Base-by-base conservation (phyloP, 257 asterid species). In the Solanum microdontum region DNA sequence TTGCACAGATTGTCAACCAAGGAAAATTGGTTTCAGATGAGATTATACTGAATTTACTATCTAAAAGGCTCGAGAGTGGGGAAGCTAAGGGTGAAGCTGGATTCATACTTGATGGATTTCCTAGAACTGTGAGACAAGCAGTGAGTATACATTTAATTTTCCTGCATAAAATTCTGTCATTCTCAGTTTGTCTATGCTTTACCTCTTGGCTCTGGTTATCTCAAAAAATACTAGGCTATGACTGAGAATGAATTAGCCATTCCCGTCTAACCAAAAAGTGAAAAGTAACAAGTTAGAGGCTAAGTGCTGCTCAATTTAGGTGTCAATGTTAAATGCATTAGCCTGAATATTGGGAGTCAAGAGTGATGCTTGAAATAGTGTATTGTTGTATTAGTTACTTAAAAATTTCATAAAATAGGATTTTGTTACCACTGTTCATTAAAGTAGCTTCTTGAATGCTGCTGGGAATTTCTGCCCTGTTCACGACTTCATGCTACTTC, bases 11-110 rank as follows among this genome's bases (percentile, higher is more conserved):
- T 83, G 99, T 97, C 87, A 96, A 97, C 96, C 98, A 95, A 87
- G 99, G 99, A 48, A 94, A 95, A 88, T 90, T 97, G 94, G 99
- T 95, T 30, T 94, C 99, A 5, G 99, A 97, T 92, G 99, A 97
- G 92, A 94, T 95, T 64, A 92, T 97, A 87, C 92, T 97, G 7
- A 95, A 91, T 80, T 89, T 97, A 77, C 90, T 97, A 89, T 97
- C 98, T 19, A 97, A 95, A 94, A 95, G 99, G 93, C 98, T 96
- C 2, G 98, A 97, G 93, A 87, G 86, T 21, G 99, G 99, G 72
- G 98, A 95, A 88, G 87, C 92, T 83, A 94, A 91, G 85, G 98
- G 98, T 79, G 99, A 96, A 93, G 91, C 95, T 5, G 98, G 98
- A 70, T 96, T 96, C 74, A 96, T 96, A 85, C 98, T 95, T 32